Percentiles rank a stretch among this genome's conserved stretches.
Evolutionary conservation across 2,329 filamentous ascomycete species (phyloP).

Genomic region (Colletotrichum graminicola): DNA sequence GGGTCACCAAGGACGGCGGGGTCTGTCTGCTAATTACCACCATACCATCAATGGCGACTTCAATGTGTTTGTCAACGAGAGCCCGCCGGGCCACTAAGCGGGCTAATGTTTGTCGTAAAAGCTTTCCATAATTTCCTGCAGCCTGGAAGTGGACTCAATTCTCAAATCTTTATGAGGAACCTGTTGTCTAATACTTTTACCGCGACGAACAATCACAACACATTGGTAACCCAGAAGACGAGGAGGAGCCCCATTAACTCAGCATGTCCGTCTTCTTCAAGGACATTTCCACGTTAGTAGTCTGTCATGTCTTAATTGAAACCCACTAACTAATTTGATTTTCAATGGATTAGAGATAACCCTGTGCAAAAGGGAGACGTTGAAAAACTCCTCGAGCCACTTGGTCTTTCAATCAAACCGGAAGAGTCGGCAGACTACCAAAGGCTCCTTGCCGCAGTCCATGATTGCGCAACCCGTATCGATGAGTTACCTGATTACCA

Average conservation of each 20-base stretch:
- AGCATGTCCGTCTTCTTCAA: slow-evolving; percentile 57
- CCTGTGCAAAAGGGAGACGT: slow-evolving; percentile 57
- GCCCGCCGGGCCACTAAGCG: slow-evolving; percentile 8
- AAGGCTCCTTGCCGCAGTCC: slow-evolving; percentile 62
- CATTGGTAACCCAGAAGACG: not conserved
- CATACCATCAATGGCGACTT: slow-evolving; percentile 19
- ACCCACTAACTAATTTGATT: slow-evolving; percentile 2
- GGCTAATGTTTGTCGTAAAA: not conserved
- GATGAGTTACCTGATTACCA: slow-evolving; percentile 61
- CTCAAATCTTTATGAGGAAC: slow-evolving; percentile 20
- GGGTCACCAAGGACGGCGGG: slow-evolving; percentile 10
- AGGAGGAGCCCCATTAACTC: not conserved
- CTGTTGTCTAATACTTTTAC: not conserved
- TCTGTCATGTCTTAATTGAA: not conserved
- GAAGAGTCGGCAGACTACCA: slow-evolving; percentile 59
- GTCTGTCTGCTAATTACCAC: slow-evolving; percentile 1
- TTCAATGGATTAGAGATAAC: slow-evolving; percentile 48
- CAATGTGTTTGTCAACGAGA: slow-evolving; percentile 37
- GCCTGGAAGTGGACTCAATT: slow-evolving; percentile 6
- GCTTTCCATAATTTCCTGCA: slow-evolving; percentile 8
- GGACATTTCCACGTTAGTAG: slow-evolving; percentile 51
- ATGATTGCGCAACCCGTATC: slow-evolving; percentile 63
- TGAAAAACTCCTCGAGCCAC: slow-evolving; percentile 50
- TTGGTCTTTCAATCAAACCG: slow-evolving; percentile 53
- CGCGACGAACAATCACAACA: not conserved